A percentile compares a stretch with the other conserved stretches of the same genome.
Evolutionary conservation across 164 flowering plant genomes (phyloP).

Genomic region (Chimonanthus salicifolius): DNA sequence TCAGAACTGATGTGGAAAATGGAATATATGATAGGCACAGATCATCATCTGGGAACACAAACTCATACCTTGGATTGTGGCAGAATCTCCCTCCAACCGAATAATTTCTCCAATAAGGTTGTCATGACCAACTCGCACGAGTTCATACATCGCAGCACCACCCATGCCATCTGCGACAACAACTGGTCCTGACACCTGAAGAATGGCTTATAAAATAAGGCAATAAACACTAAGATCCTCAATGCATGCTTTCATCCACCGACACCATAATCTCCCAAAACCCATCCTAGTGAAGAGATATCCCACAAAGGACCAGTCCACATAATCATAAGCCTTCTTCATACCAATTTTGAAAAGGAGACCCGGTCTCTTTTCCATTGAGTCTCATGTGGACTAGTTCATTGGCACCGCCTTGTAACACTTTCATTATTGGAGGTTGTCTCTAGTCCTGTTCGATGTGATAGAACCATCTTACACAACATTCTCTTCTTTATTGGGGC

Average conservation of each 20-base stretch:
- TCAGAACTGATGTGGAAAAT: not conserved
- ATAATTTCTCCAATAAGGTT: constrained; percentile 97
- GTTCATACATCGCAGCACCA: constrained; percentile 99
- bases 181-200: constrained; percentile 97
- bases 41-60: not conserved
- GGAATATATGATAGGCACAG: not conserved
- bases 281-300: not conserved
- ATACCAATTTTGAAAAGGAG: no score
- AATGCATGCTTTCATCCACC: no score
- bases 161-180: constrained; percentile 99
- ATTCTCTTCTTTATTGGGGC: no score
- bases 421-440: no score
- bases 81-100: constrained; percentile 99
- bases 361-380: no score
- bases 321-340: not conserved
- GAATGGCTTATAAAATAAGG: not conserved
- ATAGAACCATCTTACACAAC: no score
- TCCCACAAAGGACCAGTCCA: not conserved
- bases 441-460: no score
- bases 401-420: no score
- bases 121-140: constrained; percentile 99
- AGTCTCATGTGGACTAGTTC: no score
- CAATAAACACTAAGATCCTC: not conserved
- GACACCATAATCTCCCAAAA: no score
- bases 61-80: constrained; percentile 91